phyloP scores from a whole-genome alignment of 805 yeast species.

The Danielia reshetovae region DNA sequence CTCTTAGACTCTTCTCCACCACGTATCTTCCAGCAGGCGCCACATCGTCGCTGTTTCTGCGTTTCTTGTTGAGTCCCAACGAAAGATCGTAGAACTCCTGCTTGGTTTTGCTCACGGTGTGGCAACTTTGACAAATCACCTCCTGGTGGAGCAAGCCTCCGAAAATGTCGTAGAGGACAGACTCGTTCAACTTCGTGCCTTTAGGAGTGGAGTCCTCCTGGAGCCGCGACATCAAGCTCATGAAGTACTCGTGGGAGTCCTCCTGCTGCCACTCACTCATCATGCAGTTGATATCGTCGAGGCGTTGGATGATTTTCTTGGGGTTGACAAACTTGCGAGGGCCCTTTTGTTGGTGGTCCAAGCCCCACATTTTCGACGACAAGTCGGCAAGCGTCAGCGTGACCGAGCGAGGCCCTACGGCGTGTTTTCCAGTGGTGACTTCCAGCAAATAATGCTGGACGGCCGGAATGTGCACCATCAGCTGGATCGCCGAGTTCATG shows the following conservation, averaged over 20 bases:
- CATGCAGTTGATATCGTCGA: constrained; percentile 88
- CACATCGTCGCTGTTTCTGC: constrained; percentile 1
- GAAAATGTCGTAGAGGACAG: constrained; percentile 86
- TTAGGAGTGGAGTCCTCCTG: constrained; percentile 93
- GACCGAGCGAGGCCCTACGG: constrained; percentile 54
- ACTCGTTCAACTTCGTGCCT: constrained; percentile 76
- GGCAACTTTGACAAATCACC: constrained; percentile 79
- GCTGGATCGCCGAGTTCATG: constrained; percentile 92
- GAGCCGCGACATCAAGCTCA: constrained; percentile 81
- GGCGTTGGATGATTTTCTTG: constrained; percentile 60
- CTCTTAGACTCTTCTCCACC: constrained; percentile 69
- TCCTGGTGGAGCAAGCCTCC: constrained; percentile 86
- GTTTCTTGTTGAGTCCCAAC: constrained; percentile 59
- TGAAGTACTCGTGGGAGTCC: constrained; percentile 94
- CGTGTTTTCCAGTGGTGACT: constrained; percentile 50
- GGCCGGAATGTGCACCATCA: constrained; percentile 88
- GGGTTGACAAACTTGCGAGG: constrained; percentile 60
- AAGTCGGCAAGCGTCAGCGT: constrained; percentile 66
- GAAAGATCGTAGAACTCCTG: constrained; percentile 95
- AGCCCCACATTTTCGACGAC: constrained; percentile 62
- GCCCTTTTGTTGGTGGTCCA: constrained; percentile 39
- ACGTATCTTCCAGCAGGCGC: constrained; percentile 42
- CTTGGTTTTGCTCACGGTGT: constrained; percentile 77
- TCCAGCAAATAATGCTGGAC: constrained; percentile 77
- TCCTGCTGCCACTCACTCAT: constrained; percentile 98